phyloP scores from a whole-genome alignment of 1,139 yeast species.

The Candida pseudoviswanathii region DNA sequence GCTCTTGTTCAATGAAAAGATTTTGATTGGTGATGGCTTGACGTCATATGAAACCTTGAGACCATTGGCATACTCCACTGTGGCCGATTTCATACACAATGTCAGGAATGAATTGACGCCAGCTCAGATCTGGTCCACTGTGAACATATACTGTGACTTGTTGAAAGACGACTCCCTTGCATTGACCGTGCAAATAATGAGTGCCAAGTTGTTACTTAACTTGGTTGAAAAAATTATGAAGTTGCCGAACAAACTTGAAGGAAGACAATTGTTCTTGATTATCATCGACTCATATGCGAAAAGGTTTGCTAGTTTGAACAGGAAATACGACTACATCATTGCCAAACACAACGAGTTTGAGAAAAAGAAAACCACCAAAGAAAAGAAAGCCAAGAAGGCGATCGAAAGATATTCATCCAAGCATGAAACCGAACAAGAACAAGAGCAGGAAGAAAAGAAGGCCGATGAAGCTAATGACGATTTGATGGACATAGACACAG shows the following conservation, averaged over 20 bases:
- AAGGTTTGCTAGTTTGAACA: constrained; percentile 74
- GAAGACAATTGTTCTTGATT: constrained; percentile 78
- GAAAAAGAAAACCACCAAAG: constrained; percentile 41
- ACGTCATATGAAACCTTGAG: constrained; percentile 85
- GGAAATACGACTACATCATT: constrained; percentile 69
- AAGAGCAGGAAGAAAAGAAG: constrained; percentile 8
- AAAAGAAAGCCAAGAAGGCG: constrained; percentile 45
- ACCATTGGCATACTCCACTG: constrained; percentile 93
- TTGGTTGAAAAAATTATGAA: constrained; percentile 87
- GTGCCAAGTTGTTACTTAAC: constrained; percentile 86
- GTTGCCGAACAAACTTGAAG: constrained; percentile 79
- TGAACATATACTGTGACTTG: constrained; percentile 77
- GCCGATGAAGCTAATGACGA: constrained; percentile 18
- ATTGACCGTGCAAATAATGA: constrained; percentile 93
- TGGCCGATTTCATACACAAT: constrained; percentile 94
- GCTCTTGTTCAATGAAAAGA: constrained; percentile 79
- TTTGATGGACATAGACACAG: constrained; percentile 20
- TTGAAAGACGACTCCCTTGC: constrained; percentile 84
- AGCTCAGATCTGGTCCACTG: constrained; percentile 86
- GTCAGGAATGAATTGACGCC: constrained; percentile 84
- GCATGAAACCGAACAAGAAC: constrained; percentile 18
- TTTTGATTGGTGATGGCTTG: constrained; percentile 88
- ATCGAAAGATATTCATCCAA: constrained; percentile 42
- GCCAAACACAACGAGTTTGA: constrained; percentile 61
- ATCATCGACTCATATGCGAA: constrained; percentile 89